phyloP scores from a whole-genome alignment of 768 basidiomycete genomes.

The Naganishia onofrii region DNA sequence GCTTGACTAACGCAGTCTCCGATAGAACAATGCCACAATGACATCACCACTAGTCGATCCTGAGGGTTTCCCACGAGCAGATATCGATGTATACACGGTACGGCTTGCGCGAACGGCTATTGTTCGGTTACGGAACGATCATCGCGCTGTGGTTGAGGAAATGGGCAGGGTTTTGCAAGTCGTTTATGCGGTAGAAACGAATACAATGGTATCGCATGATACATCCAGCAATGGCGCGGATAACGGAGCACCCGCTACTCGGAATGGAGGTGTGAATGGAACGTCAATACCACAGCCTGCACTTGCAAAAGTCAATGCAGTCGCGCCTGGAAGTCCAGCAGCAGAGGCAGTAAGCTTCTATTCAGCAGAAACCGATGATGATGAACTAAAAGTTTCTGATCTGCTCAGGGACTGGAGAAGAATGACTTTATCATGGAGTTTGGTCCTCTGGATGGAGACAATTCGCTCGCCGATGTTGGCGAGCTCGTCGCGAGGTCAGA shows the following conservation, averaged over 20 bases:
- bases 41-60: constrained; percentile 63
- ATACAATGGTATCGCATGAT: constrained; percentile 31
- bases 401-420: constrained; percentile 62
- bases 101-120: constrained; percentile 63
- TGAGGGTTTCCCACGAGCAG: constrained; percentile 82
- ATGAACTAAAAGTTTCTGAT: not conserved
- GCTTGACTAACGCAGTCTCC: not conserved
- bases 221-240: constrained; percentile 37
- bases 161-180: constrained; percentile 68
- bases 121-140: constrained; percentile 78
- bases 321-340: constrained; percentile 79
- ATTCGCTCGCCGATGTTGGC: constrained; percentile 66
- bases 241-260: constrained; percentile 16
- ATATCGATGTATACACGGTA: constrained; percentile 63
- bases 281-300: constrained; percentile 51
- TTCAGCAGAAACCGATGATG: not conserved
- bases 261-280: constrained; percentile 26
- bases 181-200: constrained; percentile 57
- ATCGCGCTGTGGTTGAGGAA: constrained; percentile 63
- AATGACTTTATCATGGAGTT: constrained; percentile 74
- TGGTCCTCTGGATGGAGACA: constrained; percentile 59
- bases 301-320: constrained; percentile 78
- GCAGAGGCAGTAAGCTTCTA: constrained; percentile 66
- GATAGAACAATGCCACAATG: constrained; percentile 24
- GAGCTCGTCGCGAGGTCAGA: constrained; percentile 73